These are phyloP conservation scores for Tremella yokohamensis DNA, from an alignment of 768 basidiomycete genomes.

Conservation along the genomic window DNA sequence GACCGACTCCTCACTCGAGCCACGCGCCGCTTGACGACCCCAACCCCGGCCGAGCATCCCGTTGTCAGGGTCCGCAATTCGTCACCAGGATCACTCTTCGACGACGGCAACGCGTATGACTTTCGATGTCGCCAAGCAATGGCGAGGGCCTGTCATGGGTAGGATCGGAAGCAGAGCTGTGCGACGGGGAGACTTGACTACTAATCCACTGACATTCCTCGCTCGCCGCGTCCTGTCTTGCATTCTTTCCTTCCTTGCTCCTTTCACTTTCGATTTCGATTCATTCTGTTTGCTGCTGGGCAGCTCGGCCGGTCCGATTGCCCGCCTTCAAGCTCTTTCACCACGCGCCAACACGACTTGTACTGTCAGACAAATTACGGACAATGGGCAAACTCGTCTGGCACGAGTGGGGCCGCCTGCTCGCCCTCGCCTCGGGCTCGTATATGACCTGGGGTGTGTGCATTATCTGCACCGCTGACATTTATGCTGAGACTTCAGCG, in stretches of 20 bases:
- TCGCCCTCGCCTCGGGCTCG: conserved; percentile 39
- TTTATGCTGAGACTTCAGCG: conserved; percentile 48
- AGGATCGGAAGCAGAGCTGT: not conserved
- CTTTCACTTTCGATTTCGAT: not conserved
- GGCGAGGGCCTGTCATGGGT: not conserved
- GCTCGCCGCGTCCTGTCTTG: too few species aligned
- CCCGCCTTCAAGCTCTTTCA: not conserved
- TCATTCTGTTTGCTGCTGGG: not conserved
- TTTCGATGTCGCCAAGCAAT: not conserved
- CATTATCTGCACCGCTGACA: not conserved
- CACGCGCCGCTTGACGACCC: too few species aligned
- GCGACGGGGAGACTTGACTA: too few species aligned
- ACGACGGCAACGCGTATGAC: too few species aligned
- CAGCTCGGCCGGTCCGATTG: conserved; percentile 10
- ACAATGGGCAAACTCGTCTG: conserved; percentile 41
- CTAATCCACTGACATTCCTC: too few species aligned
- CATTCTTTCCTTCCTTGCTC: not conserved
- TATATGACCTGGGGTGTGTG: conserved; percentile 27
- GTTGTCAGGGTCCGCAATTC: too few species aligned
- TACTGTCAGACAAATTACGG: not conserved
- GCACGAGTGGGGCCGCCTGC: conserved; percentile 35
- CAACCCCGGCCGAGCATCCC: too few species aligned
- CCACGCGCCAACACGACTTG: not conserved
- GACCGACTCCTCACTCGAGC: too few species aligned
- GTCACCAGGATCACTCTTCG: too few species aligned